Percentiles rank a stretch among this genome's conserved stretches.
Conservation (phyloP, 495 filamentous ascomycete genomes). For the Darksidea phi region DNA sequence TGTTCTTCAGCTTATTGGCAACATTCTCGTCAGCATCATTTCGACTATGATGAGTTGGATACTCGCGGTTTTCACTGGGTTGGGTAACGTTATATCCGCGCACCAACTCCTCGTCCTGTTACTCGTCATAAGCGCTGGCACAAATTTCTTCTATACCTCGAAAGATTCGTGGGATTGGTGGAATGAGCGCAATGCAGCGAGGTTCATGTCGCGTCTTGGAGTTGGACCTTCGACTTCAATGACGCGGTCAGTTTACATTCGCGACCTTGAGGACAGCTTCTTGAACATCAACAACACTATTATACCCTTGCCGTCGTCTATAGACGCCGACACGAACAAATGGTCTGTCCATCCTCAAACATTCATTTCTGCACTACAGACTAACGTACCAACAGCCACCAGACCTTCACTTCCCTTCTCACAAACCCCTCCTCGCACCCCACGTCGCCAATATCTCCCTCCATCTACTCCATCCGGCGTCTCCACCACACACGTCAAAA, state of each 20-base stretch:
- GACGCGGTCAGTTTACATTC: constrained; percentile 79
- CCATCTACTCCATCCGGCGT: constrained; percentile 45
- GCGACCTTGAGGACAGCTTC: constrained; percentile 67
- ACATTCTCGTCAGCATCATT: constrained; percentile 66
- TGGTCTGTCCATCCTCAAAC: constrained; percentile 16
- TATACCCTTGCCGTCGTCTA: background rate
- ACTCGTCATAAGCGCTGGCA: constrained; percentile 62
- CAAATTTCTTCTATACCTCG: constrained; percentile 71
- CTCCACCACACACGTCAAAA: constrained; percentile 75
- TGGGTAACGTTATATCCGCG: constrained; percentile 69
- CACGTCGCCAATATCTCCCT: constrained; percentile 7
- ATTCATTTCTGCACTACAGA: background rate
- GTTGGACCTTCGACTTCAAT: constrained; percentile 75
- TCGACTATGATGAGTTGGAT: constrained; percentile 73
- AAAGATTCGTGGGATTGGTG: constrained; percentile 73
- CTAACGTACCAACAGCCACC: constrained; percentile 21
- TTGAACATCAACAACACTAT: constrained; percentile 14
- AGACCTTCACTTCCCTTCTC: constrained; percentile 33
- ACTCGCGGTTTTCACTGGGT: constrained; percentile 59
- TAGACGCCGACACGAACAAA: constrained; percentile 36
- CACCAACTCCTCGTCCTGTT: constrained; percentile 71
- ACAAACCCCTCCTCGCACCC: background rate
- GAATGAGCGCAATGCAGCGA: constrained; percentile 74
- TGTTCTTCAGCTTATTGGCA: constrained; percentile 64
- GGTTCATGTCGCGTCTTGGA: constrained; percentile 76